Base-by-base conservation (phyloP, 352 stramenopile genomes). In the Globisporangium polare region DNA sequence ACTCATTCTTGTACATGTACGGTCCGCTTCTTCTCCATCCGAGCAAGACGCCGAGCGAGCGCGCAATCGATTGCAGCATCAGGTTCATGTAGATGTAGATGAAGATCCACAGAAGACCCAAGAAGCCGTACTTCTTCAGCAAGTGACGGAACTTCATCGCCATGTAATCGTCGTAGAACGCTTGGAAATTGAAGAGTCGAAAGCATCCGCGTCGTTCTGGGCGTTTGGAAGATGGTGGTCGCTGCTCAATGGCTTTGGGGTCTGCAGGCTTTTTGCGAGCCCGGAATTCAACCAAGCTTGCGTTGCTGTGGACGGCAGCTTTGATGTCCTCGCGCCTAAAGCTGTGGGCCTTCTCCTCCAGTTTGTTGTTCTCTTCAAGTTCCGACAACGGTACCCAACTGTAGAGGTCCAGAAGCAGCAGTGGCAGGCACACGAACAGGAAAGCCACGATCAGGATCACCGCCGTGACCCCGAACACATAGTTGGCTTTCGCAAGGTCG, bases 381-480 rank as follows among this genome's bases (percentile, higher is more conserved):
- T 88, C 72, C 3, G 72, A 68, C 1, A 85, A 55, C 15, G 78
- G 74, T 20, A 84, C 74, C 78, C 76, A 84, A 22, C 72, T 84
- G 65, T 75, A 88, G 26, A 88, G 53, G 51, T 88, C 76, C 0
- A 88, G 63, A 13, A 88, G 65, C 26, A 88, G 65, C 22, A 86
- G 51, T 5, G 78, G 78, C 26, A 88, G 42, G 39, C 71, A 86
- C 2, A 86, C 60, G 35, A 83, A 88, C 5, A 88, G 63, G 47
- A 78, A 88, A 0, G 71, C 53, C 15, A 73, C 51, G 31, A 86
- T 75, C 13, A 88, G 56, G 10, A 80, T 52, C 2, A 83, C 26
- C 15, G 65, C 73, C 1, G 39, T 58, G 27, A 87, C 55, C 2
- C 76, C 75, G 37, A 87, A 69, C 0, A 63, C 67, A 24, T 75